Percentiles rank a stretch among this genome's conserved stretches.
Conservation (phyloP, 2,329 filamentous ascomycete genomes). For the Lecanicillium sp. region DNA sequence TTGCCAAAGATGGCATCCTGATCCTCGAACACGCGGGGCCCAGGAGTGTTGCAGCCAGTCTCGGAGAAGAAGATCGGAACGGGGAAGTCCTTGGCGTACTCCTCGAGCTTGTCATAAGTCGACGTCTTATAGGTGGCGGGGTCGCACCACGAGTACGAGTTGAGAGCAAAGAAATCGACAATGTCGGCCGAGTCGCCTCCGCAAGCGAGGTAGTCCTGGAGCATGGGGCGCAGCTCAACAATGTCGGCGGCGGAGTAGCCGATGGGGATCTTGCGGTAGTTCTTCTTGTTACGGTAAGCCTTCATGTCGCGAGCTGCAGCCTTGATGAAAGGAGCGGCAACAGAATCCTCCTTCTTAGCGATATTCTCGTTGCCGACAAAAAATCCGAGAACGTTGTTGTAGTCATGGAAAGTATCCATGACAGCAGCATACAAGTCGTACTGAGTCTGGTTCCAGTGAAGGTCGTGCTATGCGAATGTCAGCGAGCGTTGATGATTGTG, state of each 20-base stretch:
- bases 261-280: slow-evolving; percentile 74
- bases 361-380: slow-evolving; percentile 89
- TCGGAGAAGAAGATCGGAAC: slow-evolving; percentile 90
- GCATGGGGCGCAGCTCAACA: slow-evolving; percentile 55
- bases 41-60: slow-evolving; percentile 69
- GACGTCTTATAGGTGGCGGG: slow-evolving; percentile 51
- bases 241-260: slow-evolving; percentile 89
- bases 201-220: slow-evolving; percentile 71
- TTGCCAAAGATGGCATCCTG: slow-evolving; percentile 70
- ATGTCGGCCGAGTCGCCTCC: slow-evolving; percentile 62
- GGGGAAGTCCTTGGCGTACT: slow-evolving; percentile 62
- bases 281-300: slow-evolving; percentile 67
- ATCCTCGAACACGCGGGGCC: slow-evolving; percentile 60
- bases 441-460: slow-evolving; percentile 69
- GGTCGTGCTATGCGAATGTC: slow-evolving; percentile 39
- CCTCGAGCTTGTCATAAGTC: slow-evolving; percentile 64
- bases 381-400: slow-evolving; percentile 75
- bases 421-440: slow-evolving; percentile 62
- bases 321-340: slow-evolving; percentile 75
- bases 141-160: slow-evolving; percentile 80
- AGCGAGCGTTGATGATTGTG: slow-evolving; percentile 11
- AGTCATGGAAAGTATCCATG: slow-evolving; percentile 70
- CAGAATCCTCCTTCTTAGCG: slow-evolving; percentile 50
- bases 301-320: slow-evolving; percentile 78
- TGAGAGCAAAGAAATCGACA: slow-evolving; percentile 79